Evolutionary conservation across 2,329 filamentous ascomycete species (phyloP).

Genomic region (Diaporthe citrichinensis): DNA sequence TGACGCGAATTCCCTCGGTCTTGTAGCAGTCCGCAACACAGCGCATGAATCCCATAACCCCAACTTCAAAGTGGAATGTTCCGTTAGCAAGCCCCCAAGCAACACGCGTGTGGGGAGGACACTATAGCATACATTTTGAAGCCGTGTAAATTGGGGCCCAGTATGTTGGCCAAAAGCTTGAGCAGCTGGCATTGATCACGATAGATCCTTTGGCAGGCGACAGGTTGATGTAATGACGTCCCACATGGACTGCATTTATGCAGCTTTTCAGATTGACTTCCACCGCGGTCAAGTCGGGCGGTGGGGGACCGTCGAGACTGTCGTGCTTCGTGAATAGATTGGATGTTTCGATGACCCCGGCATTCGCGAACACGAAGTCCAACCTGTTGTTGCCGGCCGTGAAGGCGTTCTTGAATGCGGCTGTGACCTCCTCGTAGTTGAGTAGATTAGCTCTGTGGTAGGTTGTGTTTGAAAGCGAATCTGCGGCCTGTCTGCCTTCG

Average conservation of each 20-base stretch:
- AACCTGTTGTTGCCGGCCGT: constrained; percentile 47
- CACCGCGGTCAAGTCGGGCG: constrained; percentile 28
- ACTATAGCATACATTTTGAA: constrained; percentile 36
- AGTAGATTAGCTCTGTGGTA: constrained; percentile 57
- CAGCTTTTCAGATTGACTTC: constrained; percentile 40
- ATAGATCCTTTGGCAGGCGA: constrained; percentile 37
- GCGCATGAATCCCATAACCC: constrained; percentile 35
- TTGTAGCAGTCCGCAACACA: constrained; percentile 29
- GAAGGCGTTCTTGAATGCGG: constrained; percentile 55
- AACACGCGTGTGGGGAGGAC: neutral
- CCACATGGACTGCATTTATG: constrained; percentile 40
- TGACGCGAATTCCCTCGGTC: constrained; percentile 34
- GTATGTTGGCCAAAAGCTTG: constrained; percentile 39
- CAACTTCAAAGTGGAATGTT: neutral
- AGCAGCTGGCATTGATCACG: constrained; percentile 38
- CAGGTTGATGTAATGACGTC: constrained; percentile 35
- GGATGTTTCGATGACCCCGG: constrained; percentile 58
- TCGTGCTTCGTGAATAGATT: constrained; percentile 52
- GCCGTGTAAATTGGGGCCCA: constrained; percentile 40
- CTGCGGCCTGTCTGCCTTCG: constrained; percentile 50
- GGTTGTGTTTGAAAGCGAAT: constrained; percentile 47
- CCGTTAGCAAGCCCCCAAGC: neutral
- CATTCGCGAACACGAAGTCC: constrained; percentile 65
- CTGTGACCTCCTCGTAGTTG: constrained; percentile 48
- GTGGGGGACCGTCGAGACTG: constrained; percentile 22